phyloP scores from a whole-genome alignment of 1,284 basidiomycete species.

The Trametes versicolor region DNA sequence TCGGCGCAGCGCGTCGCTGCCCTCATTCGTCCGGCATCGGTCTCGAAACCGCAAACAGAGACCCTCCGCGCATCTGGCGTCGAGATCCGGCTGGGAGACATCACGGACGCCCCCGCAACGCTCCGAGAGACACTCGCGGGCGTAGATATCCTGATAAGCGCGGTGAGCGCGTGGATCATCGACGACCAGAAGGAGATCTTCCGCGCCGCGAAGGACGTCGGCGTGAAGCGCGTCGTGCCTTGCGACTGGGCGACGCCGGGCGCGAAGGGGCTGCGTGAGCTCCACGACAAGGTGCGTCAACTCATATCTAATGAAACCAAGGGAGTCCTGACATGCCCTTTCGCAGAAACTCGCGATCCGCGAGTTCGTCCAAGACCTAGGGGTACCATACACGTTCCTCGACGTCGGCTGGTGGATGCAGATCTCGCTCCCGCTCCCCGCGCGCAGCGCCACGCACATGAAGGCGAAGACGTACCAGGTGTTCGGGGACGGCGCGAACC shows the following conservation, averaged over 20 bases:
- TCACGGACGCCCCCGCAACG: slow-evolving; percentile 22
- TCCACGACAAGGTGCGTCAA: slow-evolving; percentile 22
- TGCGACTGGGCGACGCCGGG: slow-evolving; percentile 31
- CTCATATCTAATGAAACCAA: too few relatives aligned
- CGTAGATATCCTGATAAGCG: slow-evolving; percentile 33
- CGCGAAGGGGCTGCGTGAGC: slow-evolving; percentile 13
- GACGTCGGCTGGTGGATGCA: slow-evolving; percentile 37
- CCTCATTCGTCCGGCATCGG: slow-evolving; percentile 25
- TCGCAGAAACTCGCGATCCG: slow-evolving; percentile 22
- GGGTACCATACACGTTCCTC: slow-evolving; percentile 28
- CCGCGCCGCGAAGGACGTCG: slow-evolving; percentile 31
- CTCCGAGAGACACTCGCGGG: slow-evolving; percentile 26
- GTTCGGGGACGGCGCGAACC: slow-evolving; percentile 28
- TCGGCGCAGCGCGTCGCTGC: slow-evolving; percentile 27
- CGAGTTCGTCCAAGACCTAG: slow-evolving; percentile 21
- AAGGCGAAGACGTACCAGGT: slow-evolving; percentile 10
- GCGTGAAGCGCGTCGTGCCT: slow-evolving; percentile 30
- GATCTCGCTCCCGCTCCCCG: slow-evolving; percentile 22
- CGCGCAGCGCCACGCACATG: slow-evolving; percentile 14
- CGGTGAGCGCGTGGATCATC: slow-evolving; percentile 16
- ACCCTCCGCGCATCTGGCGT: slow-evolving; percentile 21
- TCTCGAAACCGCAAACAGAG: slow-evolving; percentile 21
- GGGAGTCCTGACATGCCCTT: too few relatives aligned
- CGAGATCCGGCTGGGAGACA: slow-evolving; percentile 33
- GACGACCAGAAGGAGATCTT: slow-evolving; percentile 31